Conservation (phyloP, 345 rosid species). For the Sisymbrium altissimum region DNA sequence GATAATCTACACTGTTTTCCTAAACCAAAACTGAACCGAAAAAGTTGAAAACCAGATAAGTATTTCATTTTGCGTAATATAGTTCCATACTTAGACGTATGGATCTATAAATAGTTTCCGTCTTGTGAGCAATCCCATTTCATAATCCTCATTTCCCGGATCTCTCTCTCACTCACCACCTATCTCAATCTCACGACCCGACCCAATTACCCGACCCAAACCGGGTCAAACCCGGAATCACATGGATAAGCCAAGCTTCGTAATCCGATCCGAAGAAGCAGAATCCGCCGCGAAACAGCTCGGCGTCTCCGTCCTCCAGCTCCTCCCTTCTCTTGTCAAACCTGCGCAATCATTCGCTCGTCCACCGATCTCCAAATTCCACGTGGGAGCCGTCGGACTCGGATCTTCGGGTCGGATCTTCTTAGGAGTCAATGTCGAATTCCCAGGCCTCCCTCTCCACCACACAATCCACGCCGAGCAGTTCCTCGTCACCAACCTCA, state of each 20-base stretch:
- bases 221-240: constrained; percentile 32
- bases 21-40: background rate
- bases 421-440: constrained; percentile 83
- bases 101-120: constrained; percentile 28
- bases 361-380: constrained; percentile 76
- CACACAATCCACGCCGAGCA: constrained; percentile 97
- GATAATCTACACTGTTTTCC: no score
- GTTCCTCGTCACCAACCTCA: constrained; percentile 83
- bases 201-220: background rate
- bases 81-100: constrained; percentile 1
- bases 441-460: constrained; percentile 89
- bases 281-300: constrained; percentile 61
- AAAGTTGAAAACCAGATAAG: background rate
- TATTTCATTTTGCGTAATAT: constrained; percentile 5
- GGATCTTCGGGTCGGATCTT: constrained; percentile 90
- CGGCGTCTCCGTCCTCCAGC: constrained; percentile 46
- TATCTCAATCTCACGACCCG: constrained; percentile 6
- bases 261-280: constrained; percentile 62
- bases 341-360: constrained; percentile 67
- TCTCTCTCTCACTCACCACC: constrained; percentile 5
- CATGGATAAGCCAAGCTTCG: constrained; percentile 61
- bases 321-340: constrained; percentile 68
- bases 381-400: constrained; percentile 77
- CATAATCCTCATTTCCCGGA: constrained; percentile 30
- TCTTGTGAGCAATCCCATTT: background rate